phyloP scores from a whole-genome alignment of 352 stramenopile species.

The Hyphochytrium catenoides region DNA sequence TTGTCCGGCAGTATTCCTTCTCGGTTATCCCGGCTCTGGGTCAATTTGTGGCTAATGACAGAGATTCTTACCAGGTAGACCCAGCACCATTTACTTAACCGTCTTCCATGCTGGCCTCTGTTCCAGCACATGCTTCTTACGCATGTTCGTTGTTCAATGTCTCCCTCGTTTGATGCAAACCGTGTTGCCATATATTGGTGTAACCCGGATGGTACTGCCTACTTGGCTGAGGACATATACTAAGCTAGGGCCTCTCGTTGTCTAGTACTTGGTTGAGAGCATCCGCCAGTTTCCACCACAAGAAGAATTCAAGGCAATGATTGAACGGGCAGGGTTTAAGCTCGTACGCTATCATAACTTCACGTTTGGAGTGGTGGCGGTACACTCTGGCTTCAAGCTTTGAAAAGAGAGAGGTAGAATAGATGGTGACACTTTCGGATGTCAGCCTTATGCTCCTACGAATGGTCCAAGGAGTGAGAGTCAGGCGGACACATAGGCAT shows the following conservation, averaged over 20 bases:
- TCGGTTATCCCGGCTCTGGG: slow-evolving; percentile 87
- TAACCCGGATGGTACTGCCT: too few relatives aligned
- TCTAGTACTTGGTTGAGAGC: slow-evolving; percentile 91
- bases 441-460: too few relatives aligned
- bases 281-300: slow-evolving; percentile 97
- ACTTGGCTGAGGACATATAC: too few relatives aligned
- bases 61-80: slow-evolving; percentile 78
- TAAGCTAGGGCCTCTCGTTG: too few relatives aligned
- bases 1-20: slow-evolving; percentile 77
- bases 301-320: slow-evolving; percentile 79
- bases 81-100: not conserved
- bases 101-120: not conserved
- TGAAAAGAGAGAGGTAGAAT: too few relatives aligned
- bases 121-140: too few relatives aligned
- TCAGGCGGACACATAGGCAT: too few relatives aligned
- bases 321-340: slow-evolving; percentile 80
- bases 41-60: slow-evolving; percentile 84
- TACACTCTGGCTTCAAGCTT: slow-evolving; percentile 90
- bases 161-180: too few relatives aligned
- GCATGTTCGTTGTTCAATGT: too few relatives aligned
- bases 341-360: slow-evolving; percentile 83
- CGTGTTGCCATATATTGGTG: too few relatives aligned
- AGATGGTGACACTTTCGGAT: too few relatives aligned
- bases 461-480: too few relatives aligned
- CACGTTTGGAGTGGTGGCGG: slow-evolving; percentile 85